phyloP scores from a whole-genome alignment of 2,329 filamentous ascomycete genomes.

The Fusarium pseudocircinatum region DNA sequence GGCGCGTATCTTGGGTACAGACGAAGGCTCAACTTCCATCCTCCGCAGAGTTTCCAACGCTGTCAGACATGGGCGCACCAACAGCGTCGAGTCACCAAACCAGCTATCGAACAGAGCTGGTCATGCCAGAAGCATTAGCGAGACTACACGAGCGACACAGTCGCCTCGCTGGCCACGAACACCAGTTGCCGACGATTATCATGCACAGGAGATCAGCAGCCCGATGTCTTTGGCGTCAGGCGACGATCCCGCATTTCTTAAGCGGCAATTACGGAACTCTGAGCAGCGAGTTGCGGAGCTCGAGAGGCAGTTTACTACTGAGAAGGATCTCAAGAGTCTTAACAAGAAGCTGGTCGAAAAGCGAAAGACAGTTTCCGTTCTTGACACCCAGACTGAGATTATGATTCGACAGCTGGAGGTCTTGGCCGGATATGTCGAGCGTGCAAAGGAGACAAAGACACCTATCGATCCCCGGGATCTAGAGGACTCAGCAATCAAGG shows the following conservation, averaged over 20 bases:
- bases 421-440: constrained; percentile 86
- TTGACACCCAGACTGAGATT: constrained; percentile 95
- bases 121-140: constrained; percentile 71
- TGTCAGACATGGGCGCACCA: constrained; percentile 90
- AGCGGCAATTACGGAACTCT: constrained; percentile 80
- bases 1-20: constrained; percentile 83
- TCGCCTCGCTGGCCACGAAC: constrained; percentile 78
- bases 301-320: constrained; percentile 76
- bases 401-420: constrained; percentile 92
- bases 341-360: constrained; percentile 93
- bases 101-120: constrained; percentile 55
- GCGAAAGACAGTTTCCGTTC: constrained; percentile 91
- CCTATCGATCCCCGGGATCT: constrained; percentile 83
- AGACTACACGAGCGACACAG: constrained; percentile 70
- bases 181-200: constrained; percentile 66
- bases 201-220: constrained; percentile 73
- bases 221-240: constrained; percentile 71
- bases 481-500: constrained; percentile 90
- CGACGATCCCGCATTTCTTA: constrained; percentile 74
- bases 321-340: constrained; percentile 75
- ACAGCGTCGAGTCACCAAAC: constrained; percentile 72
- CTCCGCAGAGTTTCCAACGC: constrained; percentile 91
- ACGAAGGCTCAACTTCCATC: constrained; percentile 81
- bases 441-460: constrained; percentile 83
- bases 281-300: constrained; percentile 89